Evolutionary conservation across 2,329 filamentous ascomycete genomes (phyloP).

Genomic region (Botryotinia convoluta): DNA sequence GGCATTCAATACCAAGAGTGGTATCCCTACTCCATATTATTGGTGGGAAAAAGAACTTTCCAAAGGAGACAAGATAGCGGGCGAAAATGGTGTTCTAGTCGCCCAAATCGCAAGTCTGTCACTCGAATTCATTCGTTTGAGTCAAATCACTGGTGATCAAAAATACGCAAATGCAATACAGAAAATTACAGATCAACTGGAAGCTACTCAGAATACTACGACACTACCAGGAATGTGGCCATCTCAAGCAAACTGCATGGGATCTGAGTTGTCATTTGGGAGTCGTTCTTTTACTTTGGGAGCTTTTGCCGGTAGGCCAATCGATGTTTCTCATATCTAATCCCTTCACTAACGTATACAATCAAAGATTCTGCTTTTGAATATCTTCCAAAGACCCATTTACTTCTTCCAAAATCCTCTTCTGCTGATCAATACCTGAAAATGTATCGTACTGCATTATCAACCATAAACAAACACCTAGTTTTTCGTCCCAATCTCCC

Average conservation of each 20-base stretch:
- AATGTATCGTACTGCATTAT: constrained; percentile 45
- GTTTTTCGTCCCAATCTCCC: constrained; percentile 46
- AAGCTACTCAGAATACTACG: constrained; percentile 50
- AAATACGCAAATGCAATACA: constrained; percentile 60
- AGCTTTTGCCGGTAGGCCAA: constrained; percentile 50
- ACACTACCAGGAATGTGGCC: constrained; percentile 61
- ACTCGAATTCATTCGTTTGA: constrained; percentile 60
- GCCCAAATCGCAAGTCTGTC: constrained; percentile 58
- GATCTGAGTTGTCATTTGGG: constrained; percentile 40
- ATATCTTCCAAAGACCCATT: constrained; percentile 59
- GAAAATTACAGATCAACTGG: constrained; percentile 54
- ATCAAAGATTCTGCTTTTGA: constrained; percentile 58
- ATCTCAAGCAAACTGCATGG: constrained; percentile 49
- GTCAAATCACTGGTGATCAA: constrained; percentile 56
- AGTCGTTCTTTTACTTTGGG: constrained; percentile 57
- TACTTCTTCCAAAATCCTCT: constrained; percentile 32
- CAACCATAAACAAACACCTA: constrained; percentile 43
- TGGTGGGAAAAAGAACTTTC: constrained; percentile 1
- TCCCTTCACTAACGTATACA: constrained; percentile 55
- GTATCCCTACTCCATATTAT: constrained; percentile 64
- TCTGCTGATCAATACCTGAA: constrained; percentile 37
- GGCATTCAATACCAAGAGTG: constrained; percentile 70
- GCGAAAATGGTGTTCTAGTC: constrained; percentile 45
- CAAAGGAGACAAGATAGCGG: background rate
- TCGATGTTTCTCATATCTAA: constrained; percentile 52